phyloP scores from a whole-genome alignment of 2,329 filamentous ascomycete genomes.

The Metarhizium robertsii region DNA sequence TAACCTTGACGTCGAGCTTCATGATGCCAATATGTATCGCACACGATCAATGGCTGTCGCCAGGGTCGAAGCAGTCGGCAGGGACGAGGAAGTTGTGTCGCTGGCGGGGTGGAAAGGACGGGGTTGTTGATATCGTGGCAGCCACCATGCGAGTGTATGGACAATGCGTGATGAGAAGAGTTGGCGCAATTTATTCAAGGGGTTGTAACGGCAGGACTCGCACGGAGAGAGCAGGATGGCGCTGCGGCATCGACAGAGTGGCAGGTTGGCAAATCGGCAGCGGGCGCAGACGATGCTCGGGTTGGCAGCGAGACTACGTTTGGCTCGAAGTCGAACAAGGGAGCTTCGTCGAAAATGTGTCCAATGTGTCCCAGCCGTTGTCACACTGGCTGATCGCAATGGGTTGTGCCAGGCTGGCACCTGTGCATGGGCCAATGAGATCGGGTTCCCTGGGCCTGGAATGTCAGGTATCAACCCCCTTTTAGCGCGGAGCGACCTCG shows the following conservation, averaged over 20 bases:
- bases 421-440: background rate
- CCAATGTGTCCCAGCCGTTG: background rate
- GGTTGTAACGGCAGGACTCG: background rate
- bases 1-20: conserved; percentile 34
- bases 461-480: conserved; percentile 9
- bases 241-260: background rate
- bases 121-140: conserved; percentile 1
- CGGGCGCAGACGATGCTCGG: background rate
- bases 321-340: background rate
- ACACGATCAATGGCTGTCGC: background rate
- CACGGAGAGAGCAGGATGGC: background rate
- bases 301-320: background rate
- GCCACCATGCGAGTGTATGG: background rate
- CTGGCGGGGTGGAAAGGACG: conserved; percentile 4
- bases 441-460: conserved; percentile 4
- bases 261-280: background rate
- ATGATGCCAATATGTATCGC: conserved; percentile 17
- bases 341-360: conserved; percentile 8
- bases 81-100: background rate
- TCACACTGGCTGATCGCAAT: background rate
- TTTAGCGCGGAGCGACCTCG: background rate
- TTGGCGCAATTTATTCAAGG: background rate
- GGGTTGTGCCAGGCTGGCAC: conserved; percentile 8
- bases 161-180: background rate
- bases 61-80: background rate